Evolutionary conservation across 805 yeast species (phyloP), one percentile per base, ranked within the genome.

Genomic region (Saturnispora mendoncae): DNA sequence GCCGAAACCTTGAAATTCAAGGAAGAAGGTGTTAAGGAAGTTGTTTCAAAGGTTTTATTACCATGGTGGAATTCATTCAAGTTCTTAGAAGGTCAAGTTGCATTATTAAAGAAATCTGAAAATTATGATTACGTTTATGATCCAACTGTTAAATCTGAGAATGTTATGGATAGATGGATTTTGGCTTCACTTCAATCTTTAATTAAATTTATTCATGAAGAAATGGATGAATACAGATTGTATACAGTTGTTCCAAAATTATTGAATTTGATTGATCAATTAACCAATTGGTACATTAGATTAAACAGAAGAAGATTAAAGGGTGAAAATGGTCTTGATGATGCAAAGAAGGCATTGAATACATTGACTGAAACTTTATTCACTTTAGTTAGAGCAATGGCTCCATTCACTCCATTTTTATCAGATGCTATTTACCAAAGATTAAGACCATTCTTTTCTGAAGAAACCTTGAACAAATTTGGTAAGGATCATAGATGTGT

Each of bases 11-110:
- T 92, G 72, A 84, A 87, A 60, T 92, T 92, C 73, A 88, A 87
- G 66, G 99, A 92, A 68, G 97, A 90, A 61, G 99, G 99, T 68
- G 98, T 92, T 32, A 86, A 87, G 58, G 99, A 92, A 66, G 95
- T 92, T 58, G 94, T 92, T 32, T 82, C 97, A 26, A 85, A 88
- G 66, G 98, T 92, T 33, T 68, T 90, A 57, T 72, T 92, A 56
- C 99, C 99, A 55, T 94, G 97, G 98, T 92, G 90, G 87, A 92
- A 92, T 70, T 84, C 97, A 24, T 90, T 71, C 74, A 92, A 90
- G 65, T 92, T 92, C 71, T 81, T 88, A 70, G 95, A 88, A 57
- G 97, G 92, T 52, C 95, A 94, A 56, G 83, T 88, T 51, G 84
- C 85, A 20, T 66, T 92, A 41, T 74, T 84, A 60, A 78, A 81